phyloP scores from a whole-genome alignment of 306 rosid species.

The Casuarina glauca region DNA sequence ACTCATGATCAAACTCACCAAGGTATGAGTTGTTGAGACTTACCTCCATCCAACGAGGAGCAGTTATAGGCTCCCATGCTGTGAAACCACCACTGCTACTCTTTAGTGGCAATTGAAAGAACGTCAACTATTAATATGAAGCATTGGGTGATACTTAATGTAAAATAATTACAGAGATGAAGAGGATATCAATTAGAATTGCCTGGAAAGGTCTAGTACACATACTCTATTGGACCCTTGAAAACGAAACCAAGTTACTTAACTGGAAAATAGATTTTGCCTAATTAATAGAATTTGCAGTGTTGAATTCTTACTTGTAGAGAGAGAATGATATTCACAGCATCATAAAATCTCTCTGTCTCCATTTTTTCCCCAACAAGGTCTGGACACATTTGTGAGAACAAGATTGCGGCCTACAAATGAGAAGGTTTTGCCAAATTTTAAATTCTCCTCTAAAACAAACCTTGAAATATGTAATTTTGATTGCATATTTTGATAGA shows the following conservation, averaged over 20 bases:
- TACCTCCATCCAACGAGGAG: slow-evolving; percentile 34
- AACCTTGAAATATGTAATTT: not conserved
- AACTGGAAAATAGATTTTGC: too few relatives aligned
- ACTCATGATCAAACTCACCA: not conserved
- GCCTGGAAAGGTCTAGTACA: too few relatives aligned
- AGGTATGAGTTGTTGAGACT: not conserved
- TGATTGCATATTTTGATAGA: not conserved
- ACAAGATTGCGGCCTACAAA: slow-evolving; percentile 45
- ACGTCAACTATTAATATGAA: not conserved
- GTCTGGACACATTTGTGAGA: slow-evolving; percentile 42
- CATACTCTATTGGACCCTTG: too few relatives aligned
- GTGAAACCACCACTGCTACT: slow-evolving; percentile 57
- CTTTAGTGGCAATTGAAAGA: slow-evolving; percentile 20
- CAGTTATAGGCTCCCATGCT: slow-evolving; percentile 66
- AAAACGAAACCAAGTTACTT: too few relatives aligned
- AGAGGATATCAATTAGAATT: not conserved
- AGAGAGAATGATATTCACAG: too few relatives aligned
- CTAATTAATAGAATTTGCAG: too few relatives aligned
- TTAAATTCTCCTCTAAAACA: not conserved
- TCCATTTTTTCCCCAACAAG: slow-evolving; percentile 33
- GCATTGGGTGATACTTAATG: not conserved
- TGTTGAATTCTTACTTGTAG: too few relatives aligned
- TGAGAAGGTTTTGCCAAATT: not conserved
- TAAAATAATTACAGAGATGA: not conserved
- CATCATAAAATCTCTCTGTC: not conserved